Conservation (phyloP, 176 grass and related monocot genomes). For the Juncus inflexus region DNA sequence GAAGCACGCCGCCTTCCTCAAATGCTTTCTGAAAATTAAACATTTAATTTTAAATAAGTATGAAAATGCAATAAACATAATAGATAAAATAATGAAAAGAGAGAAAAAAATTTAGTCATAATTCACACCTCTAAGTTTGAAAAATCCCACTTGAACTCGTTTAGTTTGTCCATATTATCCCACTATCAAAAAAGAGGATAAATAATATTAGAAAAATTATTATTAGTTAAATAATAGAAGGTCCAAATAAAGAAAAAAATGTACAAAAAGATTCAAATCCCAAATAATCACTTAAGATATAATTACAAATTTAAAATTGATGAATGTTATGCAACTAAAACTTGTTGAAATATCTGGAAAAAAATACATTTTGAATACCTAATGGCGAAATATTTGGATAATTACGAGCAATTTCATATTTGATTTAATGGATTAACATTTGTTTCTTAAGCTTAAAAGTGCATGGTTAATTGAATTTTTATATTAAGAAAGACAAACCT, state of each 20-base stretch:
- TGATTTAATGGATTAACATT: no score
- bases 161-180: conserved; percentile 88
- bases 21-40: conserved; percentile 50
- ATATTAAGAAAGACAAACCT: conserved; percentile 37
- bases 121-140: conserved; percentile 74
- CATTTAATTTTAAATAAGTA: conserved; percentile 19
- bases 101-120: conserved; percentile 6
- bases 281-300: no score
- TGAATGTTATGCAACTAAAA: no score
- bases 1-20: conserved; percentile 66
- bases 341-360: no score
- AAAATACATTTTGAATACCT: no score
- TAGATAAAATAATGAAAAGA: neutral
- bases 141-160: conserved; percentile 81
- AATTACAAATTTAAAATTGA: no score
- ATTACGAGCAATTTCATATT: no score
- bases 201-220: neutral
- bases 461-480: conserved; percentile 1
- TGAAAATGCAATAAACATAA: conserved; percentile 6
- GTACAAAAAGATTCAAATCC: neutral
- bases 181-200: conserved; percentile 42
- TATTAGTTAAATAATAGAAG: neutral
- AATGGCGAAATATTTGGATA: no score
- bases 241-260: neutral
- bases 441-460: neutral